phyloP scores from a whole-genome alignment of 2,329 filamentous ascomycete genomes.

The Tolypocladium amazonense region DNA sequence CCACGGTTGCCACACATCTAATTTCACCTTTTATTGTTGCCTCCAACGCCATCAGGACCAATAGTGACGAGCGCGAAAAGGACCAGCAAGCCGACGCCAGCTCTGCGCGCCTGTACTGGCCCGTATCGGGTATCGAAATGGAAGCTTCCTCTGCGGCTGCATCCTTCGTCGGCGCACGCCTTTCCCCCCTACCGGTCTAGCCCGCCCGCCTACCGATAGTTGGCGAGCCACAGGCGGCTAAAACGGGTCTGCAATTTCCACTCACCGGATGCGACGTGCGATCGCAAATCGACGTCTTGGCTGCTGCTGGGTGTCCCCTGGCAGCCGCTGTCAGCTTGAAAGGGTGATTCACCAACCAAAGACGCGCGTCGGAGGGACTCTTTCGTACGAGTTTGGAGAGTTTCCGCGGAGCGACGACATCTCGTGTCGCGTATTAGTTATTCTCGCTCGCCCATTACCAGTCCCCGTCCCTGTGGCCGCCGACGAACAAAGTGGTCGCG shows the following conservation, averaged over 20 bases:
- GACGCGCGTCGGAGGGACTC: neutral
- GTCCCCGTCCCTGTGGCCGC: neutral
- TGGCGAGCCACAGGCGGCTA: constrained; percentile 1
- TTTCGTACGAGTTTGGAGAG: too few relatives aligned
- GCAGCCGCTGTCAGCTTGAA: neutral
- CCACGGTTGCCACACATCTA: neutral
- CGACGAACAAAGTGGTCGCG: neutral
- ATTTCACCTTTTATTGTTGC: neutral
- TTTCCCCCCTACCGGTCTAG: neutral
- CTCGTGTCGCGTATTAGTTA: neutral
- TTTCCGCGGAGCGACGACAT: neutral
- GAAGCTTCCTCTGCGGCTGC: neutral
- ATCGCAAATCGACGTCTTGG: neutral
- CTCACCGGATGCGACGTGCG: neutral
- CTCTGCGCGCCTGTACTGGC: neutral
- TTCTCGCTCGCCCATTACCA: neutral
- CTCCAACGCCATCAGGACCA: neutral
- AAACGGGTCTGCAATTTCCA: constrained; percentile 2
- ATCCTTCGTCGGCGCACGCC: neutral
- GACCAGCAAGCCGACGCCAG: neutral
- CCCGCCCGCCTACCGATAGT: constrained; percentile 1
- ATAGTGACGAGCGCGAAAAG: neutral
- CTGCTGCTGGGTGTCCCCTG: neutral
- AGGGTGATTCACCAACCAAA: neutral
- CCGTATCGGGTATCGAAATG: neutral